Evolutionary conservation across 2,329 filamentous ascomycete genomes (phyloP).

Genomic region (Lasiodiplodia hormozganensis): DNA sequence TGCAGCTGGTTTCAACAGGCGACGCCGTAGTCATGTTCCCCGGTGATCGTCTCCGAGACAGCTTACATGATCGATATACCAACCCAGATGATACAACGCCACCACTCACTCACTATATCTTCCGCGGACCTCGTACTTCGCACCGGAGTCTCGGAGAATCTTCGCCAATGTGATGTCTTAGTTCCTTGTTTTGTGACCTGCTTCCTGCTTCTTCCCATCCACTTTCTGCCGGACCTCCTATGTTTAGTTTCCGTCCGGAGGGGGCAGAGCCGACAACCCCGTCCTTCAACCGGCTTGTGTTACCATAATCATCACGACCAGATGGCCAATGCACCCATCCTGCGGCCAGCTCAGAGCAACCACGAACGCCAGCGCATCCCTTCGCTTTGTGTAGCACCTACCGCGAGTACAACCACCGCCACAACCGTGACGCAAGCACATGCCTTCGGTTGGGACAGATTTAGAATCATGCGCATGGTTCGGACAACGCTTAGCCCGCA

Average conservation of each 20-base stretch:
- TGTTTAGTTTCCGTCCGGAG: neutral
- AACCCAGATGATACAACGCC: neutral
- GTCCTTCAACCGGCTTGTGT: neutral
- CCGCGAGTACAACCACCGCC: conserved; percentile 8
- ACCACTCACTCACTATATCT: neutral
- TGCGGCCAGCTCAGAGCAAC: neutral
- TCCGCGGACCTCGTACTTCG: neutral
- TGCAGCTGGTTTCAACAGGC: conserved; percentile 22
- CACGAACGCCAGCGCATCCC: neutral
- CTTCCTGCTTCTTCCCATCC: neutral
- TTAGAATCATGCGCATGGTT: neutral
- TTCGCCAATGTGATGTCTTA: conserved; percentile 12
- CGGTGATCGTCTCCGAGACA: conserved; percentile 15
- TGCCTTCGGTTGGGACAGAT: neutral
- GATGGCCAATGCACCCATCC: neutral
- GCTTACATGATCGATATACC: conserved; percentile 16
- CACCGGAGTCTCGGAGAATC: neutral
- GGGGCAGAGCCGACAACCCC: neutral
- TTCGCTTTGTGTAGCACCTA: neutral
- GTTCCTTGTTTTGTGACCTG: conserved; percentile 12
- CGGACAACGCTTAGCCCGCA: neutral
- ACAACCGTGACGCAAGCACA: neutral
- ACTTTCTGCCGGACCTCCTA: neutral
- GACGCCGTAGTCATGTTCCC: conserved; percentile 12
- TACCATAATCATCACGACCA: neutral